A percentile compares a stretch with the other conserved stretches of the same genome.
These are phyloP conservation scores for Serpula lacrymans DNA, from an alignment of 768 basidiomycete species.

Conservation along the genomic window DNA sequence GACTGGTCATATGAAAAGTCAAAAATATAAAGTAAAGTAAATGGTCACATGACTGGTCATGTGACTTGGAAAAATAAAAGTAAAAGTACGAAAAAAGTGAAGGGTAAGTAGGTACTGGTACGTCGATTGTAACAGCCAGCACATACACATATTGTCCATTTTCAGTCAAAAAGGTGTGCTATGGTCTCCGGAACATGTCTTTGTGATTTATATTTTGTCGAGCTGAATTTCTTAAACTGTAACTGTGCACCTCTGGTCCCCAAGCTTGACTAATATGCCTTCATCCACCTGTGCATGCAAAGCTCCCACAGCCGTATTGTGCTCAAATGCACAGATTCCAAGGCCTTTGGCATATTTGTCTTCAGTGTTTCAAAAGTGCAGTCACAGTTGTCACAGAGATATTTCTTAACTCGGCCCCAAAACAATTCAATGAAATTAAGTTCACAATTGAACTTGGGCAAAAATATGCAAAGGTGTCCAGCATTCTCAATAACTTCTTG, in stretches of 20 bases:
- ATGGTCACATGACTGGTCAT: too few relatives aligned
- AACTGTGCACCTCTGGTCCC: slow-evolving; percentile 12
- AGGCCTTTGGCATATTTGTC: slow-evolving; percentile 18
- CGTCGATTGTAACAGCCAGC: too few relatives aligned
- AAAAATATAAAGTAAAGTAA: too few relatives aligned
- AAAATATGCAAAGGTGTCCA: slow-evolving; percentile 26
- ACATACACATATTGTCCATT: background rate
- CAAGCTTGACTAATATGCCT: slow-evolving; percentile 12
- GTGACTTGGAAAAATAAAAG: too few relatives aligned
- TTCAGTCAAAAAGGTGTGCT: slow-evolving; percentile 2
- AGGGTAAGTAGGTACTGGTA: too few relatives aligned
- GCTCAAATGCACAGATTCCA: slow-evolving; percentile 9
- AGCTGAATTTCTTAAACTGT: slow-evolving; percentile 11
- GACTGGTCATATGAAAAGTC: too few relatives aligned
- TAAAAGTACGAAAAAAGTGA: too few relatives aligned
- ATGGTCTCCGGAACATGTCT: slow-evolving; percentile 3
- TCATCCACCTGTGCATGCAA: slow-evolving; percentile 13
- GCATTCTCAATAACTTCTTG: slow-evolving; percentile 20
- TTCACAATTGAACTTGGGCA: slow-evolving; percentile 27
- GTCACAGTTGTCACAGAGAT: slow-evolving; percentile 18
- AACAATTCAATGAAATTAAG: slow-evolving; percentile 20
- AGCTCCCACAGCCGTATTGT: slow-evolving; percentile 14
- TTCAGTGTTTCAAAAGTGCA: slow-evolving; percentile 23
- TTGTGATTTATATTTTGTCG: slow-evolving; percentile 11
- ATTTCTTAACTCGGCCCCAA: slow-evolving; percentile 28